Percentiles rank a stretch among this genome's conserved stretches.
Conservation (phyloP, 495 filamentous ascomycete genomes). For the Penicillium macrosclerotiorum region DNA sequence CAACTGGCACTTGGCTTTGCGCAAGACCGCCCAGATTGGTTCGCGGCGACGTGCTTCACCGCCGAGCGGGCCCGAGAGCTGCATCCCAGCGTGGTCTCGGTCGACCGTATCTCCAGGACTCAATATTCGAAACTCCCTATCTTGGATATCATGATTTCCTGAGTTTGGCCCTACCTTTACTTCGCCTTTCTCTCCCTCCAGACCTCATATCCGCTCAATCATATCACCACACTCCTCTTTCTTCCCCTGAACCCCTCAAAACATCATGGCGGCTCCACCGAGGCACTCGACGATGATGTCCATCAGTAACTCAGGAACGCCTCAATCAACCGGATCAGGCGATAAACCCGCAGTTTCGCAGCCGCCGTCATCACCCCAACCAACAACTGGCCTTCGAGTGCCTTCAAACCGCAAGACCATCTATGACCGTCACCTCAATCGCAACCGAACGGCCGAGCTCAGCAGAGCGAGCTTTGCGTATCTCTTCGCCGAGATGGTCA, state of each 20-base stretch:
- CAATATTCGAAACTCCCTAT: not conserved
- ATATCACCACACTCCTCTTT: not conserved
- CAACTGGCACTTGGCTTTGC: too few species aligned
- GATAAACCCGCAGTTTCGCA: slow-evolving; percentile 31
- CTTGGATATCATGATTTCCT: not conserved
- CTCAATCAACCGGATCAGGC: slow-evolving; percentile 18
- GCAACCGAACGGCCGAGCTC: slow-evolving; percentile 79
- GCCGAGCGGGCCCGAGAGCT: too few species aligned
- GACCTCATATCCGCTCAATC: not conserved
- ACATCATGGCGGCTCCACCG: slow-evolving; percentile 35
- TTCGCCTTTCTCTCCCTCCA: not conserved
- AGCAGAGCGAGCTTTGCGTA: slow-evolving; percentile 93
- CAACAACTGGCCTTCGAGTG: slow-evolving; percentile 73
- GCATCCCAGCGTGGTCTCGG: slow-evolving; percentile 17
- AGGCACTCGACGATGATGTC: slow-evolving; percentile 41
- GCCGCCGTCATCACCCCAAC: slow-evolving; percentile 34
- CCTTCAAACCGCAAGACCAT: slow-evolving; percentile 96
- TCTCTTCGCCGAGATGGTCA: slow-evolving; percentile 95
- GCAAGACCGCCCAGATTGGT: too few species aligned
- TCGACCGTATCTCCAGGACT: not conserved
- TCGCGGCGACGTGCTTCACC: slow-evolving; percentile 27
- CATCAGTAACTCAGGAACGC: slow-evolving; percentile 29
- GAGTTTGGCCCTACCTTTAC: not conserved
- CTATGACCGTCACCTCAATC: slow-evolving; percentile 92
- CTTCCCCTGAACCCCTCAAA: not conserved